These are phyloP conservation scores for Periconia macrospinosa DNA, from an alignment of 2,329 filamentous ascomycete species.

Conservation along the genomic window DNA sequence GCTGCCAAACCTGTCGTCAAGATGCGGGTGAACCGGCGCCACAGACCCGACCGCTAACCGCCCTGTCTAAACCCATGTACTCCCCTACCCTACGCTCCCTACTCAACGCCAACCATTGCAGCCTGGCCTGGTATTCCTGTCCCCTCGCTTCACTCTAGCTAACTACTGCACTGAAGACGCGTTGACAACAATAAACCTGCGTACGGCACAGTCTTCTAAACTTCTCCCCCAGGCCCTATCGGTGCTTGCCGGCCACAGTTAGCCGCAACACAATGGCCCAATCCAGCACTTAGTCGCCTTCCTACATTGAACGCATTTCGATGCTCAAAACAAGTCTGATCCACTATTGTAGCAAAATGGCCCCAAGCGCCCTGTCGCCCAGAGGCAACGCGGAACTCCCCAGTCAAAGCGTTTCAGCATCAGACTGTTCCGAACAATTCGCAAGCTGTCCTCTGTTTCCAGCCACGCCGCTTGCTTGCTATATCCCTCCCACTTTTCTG, in stretches of 20 bases:
- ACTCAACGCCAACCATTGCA: slow-evolving; percentile 5
- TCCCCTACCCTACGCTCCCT: slow-evolving; percentile 6
- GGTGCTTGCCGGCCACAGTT: neutral
- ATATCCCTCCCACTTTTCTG: slow-evolving; percentile 1
- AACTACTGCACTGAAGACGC: neutral
- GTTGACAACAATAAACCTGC: slow-evolving; percentile 1
- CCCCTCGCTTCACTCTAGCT: slow-evolving; percentile 5
- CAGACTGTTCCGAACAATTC: slow-evolving; percentile 22
- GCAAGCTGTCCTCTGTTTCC: neutral
- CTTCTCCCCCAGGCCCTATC: neutral
- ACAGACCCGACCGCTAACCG: slow-evolving; percentile 27
- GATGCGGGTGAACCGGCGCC: slow-evolving; percentile 10
- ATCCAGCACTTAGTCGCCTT: neutral
- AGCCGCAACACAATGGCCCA: neutral
- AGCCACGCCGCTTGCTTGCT: neutral
- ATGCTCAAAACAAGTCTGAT: slow-evolving; percentile 12
- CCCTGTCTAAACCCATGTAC: slow-evolving; percentile 26
- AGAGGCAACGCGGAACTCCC: slow-evolving; percentile 5
- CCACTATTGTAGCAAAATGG: neutral
- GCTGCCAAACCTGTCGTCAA: slow-evolving; percentile 5
- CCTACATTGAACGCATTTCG: slow-evolving; percentile 5
- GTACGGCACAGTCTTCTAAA: neutral
- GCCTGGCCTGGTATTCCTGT: no score
- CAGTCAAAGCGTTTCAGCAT: slow-evolving; percentile 30
- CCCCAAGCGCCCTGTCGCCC: slow-evolving; percentile 15